Evolutionary conservation across 371 early-diverging fungal species (phyloP).

Genomic region (Hamiltosporidium tvaerminnensis): DNA sequence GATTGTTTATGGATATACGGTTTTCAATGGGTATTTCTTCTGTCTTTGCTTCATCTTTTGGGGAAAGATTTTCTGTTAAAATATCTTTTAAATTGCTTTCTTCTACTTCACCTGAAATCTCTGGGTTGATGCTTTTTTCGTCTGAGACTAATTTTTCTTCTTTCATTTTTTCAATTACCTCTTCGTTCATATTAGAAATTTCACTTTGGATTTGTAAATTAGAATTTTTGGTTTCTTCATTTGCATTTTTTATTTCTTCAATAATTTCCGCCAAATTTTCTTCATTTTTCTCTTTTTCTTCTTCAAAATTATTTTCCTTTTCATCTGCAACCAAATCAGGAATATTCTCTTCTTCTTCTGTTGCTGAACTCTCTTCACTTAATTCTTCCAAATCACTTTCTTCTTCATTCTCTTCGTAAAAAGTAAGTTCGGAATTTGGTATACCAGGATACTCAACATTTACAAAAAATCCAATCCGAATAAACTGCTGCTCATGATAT

Average conservation of each 20-base stretch:
- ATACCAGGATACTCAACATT: slow-evolving; percentile 49
- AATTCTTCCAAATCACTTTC: slow-evolving; percentile 22
- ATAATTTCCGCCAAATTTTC: slow-evolving; percentile 15
- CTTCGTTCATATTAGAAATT: not conserved
- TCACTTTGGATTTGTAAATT: not conserved
- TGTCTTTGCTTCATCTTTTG: no score
- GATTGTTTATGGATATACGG: slow-evolving; percentile 24
- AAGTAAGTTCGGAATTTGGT: slow-evolving; percentile 13
- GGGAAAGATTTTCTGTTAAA: no score
- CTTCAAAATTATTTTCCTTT: slow-evolving; percentile 1
- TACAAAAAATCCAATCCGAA: slow-evolving; percentile 48
- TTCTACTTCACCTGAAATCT: no score
- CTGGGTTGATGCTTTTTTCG: not conserved
- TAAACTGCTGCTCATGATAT: slow-evolving; percentile 33
- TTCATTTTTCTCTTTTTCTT: slow-evolving; percentile 18
- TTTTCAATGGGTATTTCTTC: slow-evolving; percentile 9
- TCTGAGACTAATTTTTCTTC: slow-evolving; percentile 1
- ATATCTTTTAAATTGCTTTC: no score
- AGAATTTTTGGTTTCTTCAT: slow-evolving; percentile 5
- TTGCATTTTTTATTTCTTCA: slow-evolving; percentile 15
- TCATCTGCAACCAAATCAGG: no score
- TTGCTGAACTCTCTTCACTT: not conserved
- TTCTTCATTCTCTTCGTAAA: slow-evolving; percentile 6
- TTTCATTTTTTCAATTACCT: not conserved
- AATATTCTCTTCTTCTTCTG: slow-evolving; percentile 23